These are phyloP conservation scores for Blumeriella jaapii DNA, from an alignment of 2,329 filamentous ascomycete genomes.

Conservation along the genomic window DNA sequence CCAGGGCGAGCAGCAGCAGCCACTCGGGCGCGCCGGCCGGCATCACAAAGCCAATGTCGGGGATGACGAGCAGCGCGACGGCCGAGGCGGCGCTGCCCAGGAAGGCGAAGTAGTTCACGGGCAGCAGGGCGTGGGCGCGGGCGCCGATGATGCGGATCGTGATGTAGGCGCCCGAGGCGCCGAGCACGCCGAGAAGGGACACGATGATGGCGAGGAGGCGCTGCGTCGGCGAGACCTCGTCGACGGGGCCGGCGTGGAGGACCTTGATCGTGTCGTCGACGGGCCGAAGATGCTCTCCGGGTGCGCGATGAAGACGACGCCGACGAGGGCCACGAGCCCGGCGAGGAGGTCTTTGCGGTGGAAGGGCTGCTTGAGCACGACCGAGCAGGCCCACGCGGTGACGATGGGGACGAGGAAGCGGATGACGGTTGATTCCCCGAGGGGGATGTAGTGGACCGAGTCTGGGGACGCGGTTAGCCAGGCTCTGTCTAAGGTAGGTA, in stretches of 20 bases:
- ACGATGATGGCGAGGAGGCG: slow-evolving; percentile 54
- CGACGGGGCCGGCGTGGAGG: slow-evolving; percentile 6
- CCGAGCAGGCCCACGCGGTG: slow-evolving; percentile 67
- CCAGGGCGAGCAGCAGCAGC: slow-evolving; percentile 57
- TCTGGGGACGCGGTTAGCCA: slow-evolving; percentile 12
- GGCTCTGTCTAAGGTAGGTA: too few relatives aligned
- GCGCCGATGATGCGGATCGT: slow-evolving; percentile 70
- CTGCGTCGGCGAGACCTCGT: slow-evolving; percentile 16
- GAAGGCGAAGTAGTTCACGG: slow-evolving; percentile 71
- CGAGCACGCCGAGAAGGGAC: slow-evolving; percentile 66
- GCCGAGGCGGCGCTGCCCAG: slow-evolving; percentile 58
- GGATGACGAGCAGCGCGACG: slow-evolving; percentile 34
- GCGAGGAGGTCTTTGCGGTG: slow-evolving; percentile 66
- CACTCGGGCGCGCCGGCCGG: slow-evolving; percentile 38
- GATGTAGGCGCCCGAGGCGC: slow-evolving; percentile 62
- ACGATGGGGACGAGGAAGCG: slow-evolving; percentile 79
- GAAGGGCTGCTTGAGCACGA: slow-evolving; percentile 64
- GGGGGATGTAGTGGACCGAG: slow-evolving; percentile 56
- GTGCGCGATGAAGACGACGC: slow-evolving; percentile 74
- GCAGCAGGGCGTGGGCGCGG: slow-evolving; percentile 71
- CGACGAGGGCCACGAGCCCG: slow-evolving; percentile 61
- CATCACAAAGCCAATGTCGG: slow-evolving; percentile 34
- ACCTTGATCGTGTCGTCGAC: slow-evolving; percentile 9
- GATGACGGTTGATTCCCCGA: slow-evolving; percentile 82
- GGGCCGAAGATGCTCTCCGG: slow-evolving; percentile 29